Percentiles rank a stretch among this genome's conserved stretches.
Evolutionary conservation across 495 filamentous ascomycete genomes (phyloP).

Genomic region (Talaromyces nanjingensis): DNA sequence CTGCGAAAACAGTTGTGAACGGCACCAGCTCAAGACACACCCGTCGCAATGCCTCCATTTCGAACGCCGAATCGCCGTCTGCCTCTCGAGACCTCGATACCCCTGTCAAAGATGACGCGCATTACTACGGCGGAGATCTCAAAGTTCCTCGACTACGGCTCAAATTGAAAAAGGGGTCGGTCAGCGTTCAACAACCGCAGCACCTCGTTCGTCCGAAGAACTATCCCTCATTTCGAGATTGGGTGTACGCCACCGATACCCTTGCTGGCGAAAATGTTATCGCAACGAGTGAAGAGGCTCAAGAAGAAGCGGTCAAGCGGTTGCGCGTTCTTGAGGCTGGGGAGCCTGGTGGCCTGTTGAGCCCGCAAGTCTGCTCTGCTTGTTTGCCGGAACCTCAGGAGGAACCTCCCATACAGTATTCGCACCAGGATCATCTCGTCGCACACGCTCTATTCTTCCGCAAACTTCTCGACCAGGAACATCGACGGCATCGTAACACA

Average conservation of each 20-base stretch:
- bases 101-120: neutral
- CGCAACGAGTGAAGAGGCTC: conserved; percentile 49
- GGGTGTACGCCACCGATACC: conserved; percentile 43
- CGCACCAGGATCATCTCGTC: conserved; percentile 77
- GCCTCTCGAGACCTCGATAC: neutral
- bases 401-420: conserved; percentile 68
- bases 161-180: conserved; percentile 45
- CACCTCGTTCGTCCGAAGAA: conserved; percentile 39
- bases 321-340: conserved; percentile 60
- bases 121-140: conserved; percentile 13
- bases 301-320: conserved; percentile 42
- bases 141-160: conserved; percentile 41
- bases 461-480: conserved; percentile 68
- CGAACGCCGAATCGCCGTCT: conserved; percentile 14
- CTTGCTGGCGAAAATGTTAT: conserved; percentile 31
- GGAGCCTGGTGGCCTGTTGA: conserved; percentile 68
- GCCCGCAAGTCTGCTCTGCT: conserved; percentile 59
- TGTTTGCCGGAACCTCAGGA: conserved; percentile 71
- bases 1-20: conserved; percentile 16
- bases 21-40: conserved; percentile 11
- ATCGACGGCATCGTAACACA: conserved; percentile 55
- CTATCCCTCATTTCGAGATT: conserved; percentile 48
- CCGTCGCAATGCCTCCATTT: conserved; percentile 16
- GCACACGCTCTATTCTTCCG: conserved; percentile 76
- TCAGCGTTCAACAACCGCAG: conserved; percentile 45